Evolutionary conservation across 768 basidiomycete species (phyloP), one percentile per base, ranked within the genome.

Genomic region (Amanita brunnescens): DNA sequence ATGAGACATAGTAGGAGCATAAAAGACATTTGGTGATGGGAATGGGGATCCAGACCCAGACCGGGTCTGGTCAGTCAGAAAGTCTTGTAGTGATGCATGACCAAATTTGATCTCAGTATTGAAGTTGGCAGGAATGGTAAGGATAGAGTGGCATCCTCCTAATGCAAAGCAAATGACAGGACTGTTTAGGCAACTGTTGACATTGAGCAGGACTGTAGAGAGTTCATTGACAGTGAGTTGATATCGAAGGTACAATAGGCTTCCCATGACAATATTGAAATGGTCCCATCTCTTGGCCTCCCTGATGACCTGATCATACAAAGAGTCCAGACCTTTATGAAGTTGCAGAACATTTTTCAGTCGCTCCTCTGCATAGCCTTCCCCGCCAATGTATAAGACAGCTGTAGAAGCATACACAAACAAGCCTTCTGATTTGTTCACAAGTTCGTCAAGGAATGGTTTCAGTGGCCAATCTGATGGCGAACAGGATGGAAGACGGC

Each of bases 261-360:
- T 16, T 41, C 50, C 41, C 30, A 51, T 43, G 38, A 51, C 50
- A 18, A 51, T 40, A 33, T 51, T 12, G 26, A 43, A 51, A 42
- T 16, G 6, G 1, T 51, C 6, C 24, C 26, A 21, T 41, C n/a
- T n/a, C n/a, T n/a, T n/a, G n/a, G n/a, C n/a, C n/a, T n/a, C n/a
- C n/a, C n/a, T n/a, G n/a, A n/a, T 51, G 34, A 47, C 51, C 23
- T 52, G 51, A n/a, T 4, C 2, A 20, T 52, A 52, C 8, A 52
- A 24, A 32, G 34, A n/a, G 23, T 52, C 51, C 43, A 52, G 34
- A 37, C 51, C 51, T 24, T 3, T 20, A 39, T 47, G 51, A 29
- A 3, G 6, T 5, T 34, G 39, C 9, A 52, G 51, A 47, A 52
- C 51, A 10, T 47, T 26, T 37, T 32, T 35, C 43, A 52, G 32